Conservation (phyloP, 2,329 filamentous ascomycete genomes). For the Stagonosporopsis chrysanthemi region DNA sequence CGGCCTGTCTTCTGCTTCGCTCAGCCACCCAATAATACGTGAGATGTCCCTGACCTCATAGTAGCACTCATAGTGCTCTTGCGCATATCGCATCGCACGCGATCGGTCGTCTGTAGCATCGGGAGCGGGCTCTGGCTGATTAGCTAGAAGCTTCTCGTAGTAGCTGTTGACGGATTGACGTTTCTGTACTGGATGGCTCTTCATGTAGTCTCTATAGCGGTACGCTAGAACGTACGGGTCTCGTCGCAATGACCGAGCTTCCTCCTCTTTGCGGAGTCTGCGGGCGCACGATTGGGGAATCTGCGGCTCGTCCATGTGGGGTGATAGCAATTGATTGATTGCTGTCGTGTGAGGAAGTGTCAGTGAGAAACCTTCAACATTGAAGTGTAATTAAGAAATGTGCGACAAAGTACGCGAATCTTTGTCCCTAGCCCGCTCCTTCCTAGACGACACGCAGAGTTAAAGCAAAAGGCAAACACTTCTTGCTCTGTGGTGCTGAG, state of each 20-base stretch:
- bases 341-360: background rate
- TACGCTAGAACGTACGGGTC: slow-evolving; percentile 34
- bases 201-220: slow-evolving; percentile 33
- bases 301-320: background rate
- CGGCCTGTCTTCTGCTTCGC: slow-evolving; percentile 11
- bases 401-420: slow-evolving; percentile 6
- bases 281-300: background rate
- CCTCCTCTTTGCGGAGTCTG: background rate
- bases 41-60: slow-evolving; percentile 29
- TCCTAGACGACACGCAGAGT: background rate
- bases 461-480: background rate
- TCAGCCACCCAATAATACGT: slow-evolving; percentile 29
- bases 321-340: background rate
- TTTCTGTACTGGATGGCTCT: slow-evolving; percentile 14
- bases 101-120: slow-evolving; percentile 27
- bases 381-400: background rate
- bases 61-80: slow-evolving; percentile 32
- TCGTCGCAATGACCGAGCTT: slow-evolving; percentile 3
- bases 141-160: slow-evolving; percentile 34
- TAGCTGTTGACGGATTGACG: slow-evolving; percentile 27
- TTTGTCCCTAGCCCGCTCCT: slow-evolving; percentile 2
- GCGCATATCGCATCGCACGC: slow-evolving; percentile 33
- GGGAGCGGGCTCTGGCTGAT: slow-evolving; percentile 26
- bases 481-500: background rate
- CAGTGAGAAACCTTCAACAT: background rate